Evolutionary conservation across 2,329 filamentous ascomycete genomes (phyloP).

Genomic region (Podosphaera fusca): DNA sequence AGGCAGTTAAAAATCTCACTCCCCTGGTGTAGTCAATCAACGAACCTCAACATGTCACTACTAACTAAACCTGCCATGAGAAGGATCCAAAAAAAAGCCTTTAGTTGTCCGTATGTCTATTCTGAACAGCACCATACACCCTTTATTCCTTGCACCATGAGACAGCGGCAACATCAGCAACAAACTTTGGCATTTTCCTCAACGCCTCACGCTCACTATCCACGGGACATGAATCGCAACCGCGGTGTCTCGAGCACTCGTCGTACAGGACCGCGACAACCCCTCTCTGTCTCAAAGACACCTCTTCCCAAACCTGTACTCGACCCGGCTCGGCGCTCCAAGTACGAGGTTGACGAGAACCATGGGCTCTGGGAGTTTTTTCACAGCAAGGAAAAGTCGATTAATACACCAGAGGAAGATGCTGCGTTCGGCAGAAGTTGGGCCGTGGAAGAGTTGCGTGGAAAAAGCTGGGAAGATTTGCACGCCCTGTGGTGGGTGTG

Average conservation of each 20-base stretch:
- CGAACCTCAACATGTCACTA: not conserved
- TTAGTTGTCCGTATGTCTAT: not conserved
- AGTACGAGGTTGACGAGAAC: conserved; percentile 35
- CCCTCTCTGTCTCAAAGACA: conserved; percentile 49
- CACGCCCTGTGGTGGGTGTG: conserved; percentile 90
- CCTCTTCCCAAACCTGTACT: conserved; percentile 49
- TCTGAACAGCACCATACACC: not conserved
- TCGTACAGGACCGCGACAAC: conserved; percentile 50
- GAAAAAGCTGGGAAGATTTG: conserved; percentile 84
- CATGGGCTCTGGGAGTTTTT: conserved; percentile 94
- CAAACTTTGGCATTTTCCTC: conserved; percentile 16
- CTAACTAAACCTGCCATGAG: not conserved
- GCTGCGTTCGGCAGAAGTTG: conserved; percentile 56
- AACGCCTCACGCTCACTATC: conserved; percentile 10
- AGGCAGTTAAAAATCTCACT: too few relatives aligned
- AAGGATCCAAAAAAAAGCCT: not conserved
- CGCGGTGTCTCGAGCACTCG: conserved; percentile 68
- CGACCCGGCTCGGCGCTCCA: conserved; percentile 30
- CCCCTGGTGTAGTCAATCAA: too few relatives aligned
- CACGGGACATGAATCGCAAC: conserved; percentile 51
- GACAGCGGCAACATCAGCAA: not conserved
- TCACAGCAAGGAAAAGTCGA: conserved; percentile 39
- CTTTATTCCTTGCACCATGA: not conserved
- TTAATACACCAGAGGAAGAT: conserved; percentile 51
- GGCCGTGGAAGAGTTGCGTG: conserved; percentile 63